Base-by-base conservation (phyloP, 2,329 filamentous ascomycete species). In the Aspergillus melleus region DNA sequence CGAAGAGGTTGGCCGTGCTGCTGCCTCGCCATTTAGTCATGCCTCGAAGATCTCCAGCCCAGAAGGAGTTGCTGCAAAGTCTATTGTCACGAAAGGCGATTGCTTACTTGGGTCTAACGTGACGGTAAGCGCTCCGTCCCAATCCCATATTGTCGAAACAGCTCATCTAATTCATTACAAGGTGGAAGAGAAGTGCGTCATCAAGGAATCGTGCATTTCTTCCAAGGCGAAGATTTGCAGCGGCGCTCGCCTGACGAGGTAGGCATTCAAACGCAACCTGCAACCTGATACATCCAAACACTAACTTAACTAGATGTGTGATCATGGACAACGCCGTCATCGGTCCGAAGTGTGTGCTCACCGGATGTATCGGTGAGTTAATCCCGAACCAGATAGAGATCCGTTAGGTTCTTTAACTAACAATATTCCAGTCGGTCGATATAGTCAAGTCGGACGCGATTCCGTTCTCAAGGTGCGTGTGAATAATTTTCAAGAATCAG, bases 301-400 rank as follows among this genome's bases (percentile, higher is more conserved):
- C 36, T 42, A n/a, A 42, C 36, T 42, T 8, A n/a, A 88, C 87
- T n/a, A 86, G 93, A 64, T 98, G 94, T 75, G 77, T 98, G 52
- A 79, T 98, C 20, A 97, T 98, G 92, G 94, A 98, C 61, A 91
- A 91, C 3, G 93, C 91, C 0, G 88, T 91, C 10, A 84, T 99
- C 12, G 93, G 91, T 14, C 90, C 91, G 68, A 89, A 90, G 49
- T 93, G 89, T 71, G 92, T 92, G 74, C 80, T 98, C 54, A 95
- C 90, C 1, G 90, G 91, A 22, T 97, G 93, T 71, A 90, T 98
- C 32, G 78, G 36, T 42, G 14, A n/a, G 36, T n/a, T 42, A 3
- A 42, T 42, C 5, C 4, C 36, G 2, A 42, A 0, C 6, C 1
- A n/a, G 16, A 42, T 42, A 36, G 32, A 29, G 32, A 14, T 36